A percentile compares a stretch with the other conserved stretches of the same genome.
These are phyloP conservation scores for Musa beccarii DNA, from an alignment of 176 grass and related monocot genomes.

Conservation along the genomic window DNA sequence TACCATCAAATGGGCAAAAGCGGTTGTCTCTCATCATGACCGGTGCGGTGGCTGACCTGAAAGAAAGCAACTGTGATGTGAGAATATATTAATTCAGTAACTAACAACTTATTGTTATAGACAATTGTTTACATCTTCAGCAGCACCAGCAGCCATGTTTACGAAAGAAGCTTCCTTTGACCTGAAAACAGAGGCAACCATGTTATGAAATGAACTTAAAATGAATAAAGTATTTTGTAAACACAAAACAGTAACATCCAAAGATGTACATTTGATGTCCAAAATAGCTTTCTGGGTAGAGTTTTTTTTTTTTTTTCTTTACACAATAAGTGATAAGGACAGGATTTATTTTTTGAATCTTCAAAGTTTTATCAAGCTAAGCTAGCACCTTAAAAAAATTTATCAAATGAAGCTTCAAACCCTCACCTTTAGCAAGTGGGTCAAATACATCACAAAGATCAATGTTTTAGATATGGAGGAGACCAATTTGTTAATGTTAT, in stretches of 20 bases:
- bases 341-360: no score
- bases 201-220: background rate
- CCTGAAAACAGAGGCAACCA: slow-evolving; percentile 33
- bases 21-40: slow-evolving; percentile 69
- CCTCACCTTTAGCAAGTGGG: no score
- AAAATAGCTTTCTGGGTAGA: background rate
- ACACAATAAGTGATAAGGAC: background rate
- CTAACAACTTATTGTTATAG: slow-evolving; percentile 8
- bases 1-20: slow-evolving; percentile 67
- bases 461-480: no score
- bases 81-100: background rate
- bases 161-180: slow-evolving; percentile 67
- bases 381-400: no score
- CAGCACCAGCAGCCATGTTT: slow-evolving; percentile 83
- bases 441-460: no score
- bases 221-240: background rate
- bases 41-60: slow-evolving; percentile 49
- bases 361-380: no score
- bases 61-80: slow-evolving; percentile 14
- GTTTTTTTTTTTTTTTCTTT: background rate
- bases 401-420: no score
- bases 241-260: background rate
- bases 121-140: slow-evolving; percentile 57
- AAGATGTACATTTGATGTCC: background rate
- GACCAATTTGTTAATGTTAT: no score